Conservation (phyloP, 345 rosid species). For the Aquilaria malaccensis region DNA sequence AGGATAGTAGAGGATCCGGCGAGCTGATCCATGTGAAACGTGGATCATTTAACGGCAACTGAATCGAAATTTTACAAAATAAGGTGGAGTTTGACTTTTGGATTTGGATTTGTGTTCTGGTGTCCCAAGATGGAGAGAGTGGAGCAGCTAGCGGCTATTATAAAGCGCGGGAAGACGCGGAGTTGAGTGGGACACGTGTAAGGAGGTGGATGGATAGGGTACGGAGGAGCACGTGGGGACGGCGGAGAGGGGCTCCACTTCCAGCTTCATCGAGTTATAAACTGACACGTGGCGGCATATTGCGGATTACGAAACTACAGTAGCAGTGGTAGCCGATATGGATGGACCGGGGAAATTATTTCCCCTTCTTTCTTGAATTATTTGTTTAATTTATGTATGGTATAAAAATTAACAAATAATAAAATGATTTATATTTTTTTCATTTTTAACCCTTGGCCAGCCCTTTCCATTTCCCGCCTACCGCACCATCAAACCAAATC, state of each 20-base stretch:
- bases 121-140: not conserved
- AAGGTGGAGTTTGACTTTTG: constrained; percentile 9
- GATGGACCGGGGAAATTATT: constrained; percentile 10
- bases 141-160: not conserved
- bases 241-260: constrained; percentile 6
- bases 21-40: constrained; percentile 26
- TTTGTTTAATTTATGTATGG: too few relatives aligned
- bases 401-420: too few relatives aligned
- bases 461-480: too few relatives aligned
- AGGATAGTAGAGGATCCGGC: constrained; percentile 64
- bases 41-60: constrained; percentile 28
- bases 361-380: not conserved
- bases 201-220: not conserved
- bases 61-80: not conserved
- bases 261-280: not conserved
- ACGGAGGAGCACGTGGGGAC: not conserved
- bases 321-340: constrained; percentile 33
- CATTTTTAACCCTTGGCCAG: too few relatives aligned
- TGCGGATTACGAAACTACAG: constrained; percentile 25
- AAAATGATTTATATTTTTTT: too few relatives aligned
- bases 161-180: not conserved
- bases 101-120: constrained; percentile 6
- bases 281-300: constrained; percentile 25
- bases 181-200: constrained; percentile 15
- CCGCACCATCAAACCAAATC: too few relatives aligned